phyloP scores from a whole-genome alignment of 371 early-diverging fungal species.

The Paraphysoderma sedebokerense region DNA sequence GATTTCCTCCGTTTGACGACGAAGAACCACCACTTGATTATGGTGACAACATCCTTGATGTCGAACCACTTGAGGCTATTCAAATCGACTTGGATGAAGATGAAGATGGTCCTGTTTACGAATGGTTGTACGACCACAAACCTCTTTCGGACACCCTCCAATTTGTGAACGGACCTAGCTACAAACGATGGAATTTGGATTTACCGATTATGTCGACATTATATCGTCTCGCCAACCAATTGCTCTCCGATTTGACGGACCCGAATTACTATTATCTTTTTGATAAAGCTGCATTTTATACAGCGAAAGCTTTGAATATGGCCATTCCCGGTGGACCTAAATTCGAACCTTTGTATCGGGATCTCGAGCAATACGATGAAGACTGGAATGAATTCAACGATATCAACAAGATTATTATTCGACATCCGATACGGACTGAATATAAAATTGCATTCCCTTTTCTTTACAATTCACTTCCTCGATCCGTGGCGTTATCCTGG shows the following conservation, averaged over 20 bases:
- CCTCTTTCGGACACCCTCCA: slow-evolving; percentile 59
- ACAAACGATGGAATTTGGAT: slow-evolving; percentile 79
- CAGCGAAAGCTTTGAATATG: slow-evolving; percentile 93
- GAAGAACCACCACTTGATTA: slow-evolving; percentile 97
- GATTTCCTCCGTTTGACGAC: slow-evolving; percentile 95
- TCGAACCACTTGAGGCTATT: slow-evolving; percentile 92
- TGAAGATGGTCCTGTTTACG: slow-evolving; percentile 80
- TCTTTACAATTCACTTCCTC: slow-evolving; percentile 89
- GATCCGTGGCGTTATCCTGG: slow-evolving; percentile 76
- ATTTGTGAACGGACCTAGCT: slow-evolving; percentile 75
- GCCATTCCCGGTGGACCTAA: slow-evolving; percentile 98
- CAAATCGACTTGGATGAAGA: slow-evolving; percentile 95
- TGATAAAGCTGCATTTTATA: slow-evolving; percentile 83
- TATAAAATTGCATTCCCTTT: slow-evolving; percentile 97
- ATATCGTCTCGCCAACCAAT: slow-evolving; percentile 80
- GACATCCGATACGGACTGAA: slow-evolving; percentile 93
- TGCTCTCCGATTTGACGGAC: slow-evolving; percentile 83
- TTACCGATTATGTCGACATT: slow-evolving; percentile 87
- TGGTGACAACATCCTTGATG: slow-evolving; percentile 93
- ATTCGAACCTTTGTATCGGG: slow-evolving; percentile 91
- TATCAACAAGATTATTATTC: slow-evolving; percentile 96
- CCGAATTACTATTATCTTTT: slow-evolving; percentile 94
- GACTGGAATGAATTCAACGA: slow-evolving; percentile 99
- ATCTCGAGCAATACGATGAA: slow-evolving; percentile 87
- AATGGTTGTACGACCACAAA: slow-evolving; percentile 96